Conservation (phyloP, 495 filamentous ascomycete genomes). For the Lasiosphaeria miniovina region DNA sequence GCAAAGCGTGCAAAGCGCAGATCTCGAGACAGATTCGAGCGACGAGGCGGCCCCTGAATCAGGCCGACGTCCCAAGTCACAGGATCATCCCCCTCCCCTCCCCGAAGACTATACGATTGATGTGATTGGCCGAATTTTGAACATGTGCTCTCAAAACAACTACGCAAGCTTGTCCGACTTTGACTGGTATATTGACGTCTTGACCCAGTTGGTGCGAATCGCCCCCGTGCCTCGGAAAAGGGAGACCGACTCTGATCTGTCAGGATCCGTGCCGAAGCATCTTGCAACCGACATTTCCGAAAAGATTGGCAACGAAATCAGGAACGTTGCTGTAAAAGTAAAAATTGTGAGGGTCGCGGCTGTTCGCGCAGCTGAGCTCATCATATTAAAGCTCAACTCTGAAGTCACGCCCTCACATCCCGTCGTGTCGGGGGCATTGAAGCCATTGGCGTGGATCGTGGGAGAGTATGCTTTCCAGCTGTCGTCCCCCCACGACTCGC, state of each 20-base stretch:
- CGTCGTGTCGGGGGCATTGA: slow-evolving; percentile 58
- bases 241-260: slow-evolving; percentile 28
- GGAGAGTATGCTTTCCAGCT: slow-evolving; percentile 80
- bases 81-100: slow-evolving; percentile 47
- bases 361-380: slow-evolving; percentile 77
- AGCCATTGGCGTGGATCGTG: slow-evolving; percentile 73
- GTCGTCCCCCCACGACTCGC: slow-evolving; percentile 58
- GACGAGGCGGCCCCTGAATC: slow-evolving; percentile 55
- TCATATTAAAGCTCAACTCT: slow-evolving; percentile 50
- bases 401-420: slow-evolving; percentile 40
- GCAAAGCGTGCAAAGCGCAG: slow-evolving; percentile 30
- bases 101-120: slow-evolving; percentile 79
- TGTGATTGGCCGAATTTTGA: slow-evolving; percentile 74
- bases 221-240: slow-evolving; percentile 51
- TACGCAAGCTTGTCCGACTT: slow-evolving; percentile 85
- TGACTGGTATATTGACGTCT: slow-evolving; percentile 90
- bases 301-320: slow-evolving; percentile 77
- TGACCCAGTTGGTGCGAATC: slow-evolving; percentile 75
- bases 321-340: slow-evolving; percentile 90
- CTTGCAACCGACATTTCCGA: slow-evolving; percentile 54
- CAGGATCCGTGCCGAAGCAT: slow-evolving; percentile 41
- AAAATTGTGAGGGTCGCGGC: slow-evolving; percentile 72
- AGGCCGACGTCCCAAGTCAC: slow-evolving; percentile 31
- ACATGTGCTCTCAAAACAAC: slow-evolving; percentile 88
- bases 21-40: slow-evolving; percentile 50